These are phyloP conservation scores for Jaenimonas drosophilae DNA, from an alignment of 208 protist species.

Conservation along the genomic window DNA sequence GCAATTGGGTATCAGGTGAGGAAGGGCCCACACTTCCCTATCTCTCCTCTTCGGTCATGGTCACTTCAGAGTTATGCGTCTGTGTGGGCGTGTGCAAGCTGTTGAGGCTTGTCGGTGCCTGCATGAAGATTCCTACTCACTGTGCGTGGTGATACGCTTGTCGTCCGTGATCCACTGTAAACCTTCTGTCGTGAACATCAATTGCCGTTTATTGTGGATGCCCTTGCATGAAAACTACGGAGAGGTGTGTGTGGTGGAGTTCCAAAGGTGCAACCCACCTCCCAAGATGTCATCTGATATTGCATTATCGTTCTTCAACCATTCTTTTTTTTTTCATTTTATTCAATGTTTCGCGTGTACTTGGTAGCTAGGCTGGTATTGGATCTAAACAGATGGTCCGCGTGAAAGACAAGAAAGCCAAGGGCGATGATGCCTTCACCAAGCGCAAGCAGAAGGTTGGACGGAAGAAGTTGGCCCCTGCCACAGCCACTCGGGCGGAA, in stretches of 20 bases:
- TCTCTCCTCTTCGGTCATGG: too few species aligned
- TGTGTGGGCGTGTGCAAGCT: too few species aligned
- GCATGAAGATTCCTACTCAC: too few species aligned
- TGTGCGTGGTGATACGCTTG: too few species aligned
- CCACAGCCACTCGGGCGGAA: slow-evolving; percentile 64
- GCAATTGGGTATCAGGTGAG: too few species aligned
- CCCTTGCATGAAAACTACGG: too few species aligned
- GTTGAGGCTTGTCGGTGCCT: too few species aligned
- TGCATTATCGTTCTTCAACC: background rate
- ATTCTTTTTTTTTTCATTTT: slow-evolving; percentile 6
- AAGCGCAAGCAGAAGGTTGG: slow-evolving; percentile 70
- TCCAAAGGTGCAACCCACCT: slow-evolving; percentile 1
- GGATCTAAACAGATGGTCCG: slow-evolving; percentile 50
- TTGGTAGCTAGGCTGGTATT: slow-evolving; percentile 12
- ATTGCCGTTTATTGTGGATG: too few species aligned
- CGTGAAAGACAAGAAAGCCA: slow-evolving; percentile 53
- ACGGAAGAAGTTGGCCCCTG: slow-evolving; percentile 73
- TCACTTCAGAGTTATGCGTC: too few species aligned
- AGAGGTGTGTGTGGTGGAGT: background rate
- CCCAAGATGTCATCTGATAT: background rate
- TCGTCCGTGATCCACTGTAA: too few species aligned
- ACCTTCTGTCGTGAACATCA: too few species aligned
- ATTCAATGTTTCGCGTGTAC: slow-evolving; percentile 2
- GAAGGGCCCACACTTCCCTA: too few species aligned
- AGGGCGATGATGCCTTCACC: slow-evolving; percentile 77